Percentiles rank a stretch among this genome's conserved stretches.
These are phyloP conservation scores for Sporothrix luriei DNA, from an alignment of 2,329 filamentous ascomycete genomes.

Conservation along the genomic window DNA sequence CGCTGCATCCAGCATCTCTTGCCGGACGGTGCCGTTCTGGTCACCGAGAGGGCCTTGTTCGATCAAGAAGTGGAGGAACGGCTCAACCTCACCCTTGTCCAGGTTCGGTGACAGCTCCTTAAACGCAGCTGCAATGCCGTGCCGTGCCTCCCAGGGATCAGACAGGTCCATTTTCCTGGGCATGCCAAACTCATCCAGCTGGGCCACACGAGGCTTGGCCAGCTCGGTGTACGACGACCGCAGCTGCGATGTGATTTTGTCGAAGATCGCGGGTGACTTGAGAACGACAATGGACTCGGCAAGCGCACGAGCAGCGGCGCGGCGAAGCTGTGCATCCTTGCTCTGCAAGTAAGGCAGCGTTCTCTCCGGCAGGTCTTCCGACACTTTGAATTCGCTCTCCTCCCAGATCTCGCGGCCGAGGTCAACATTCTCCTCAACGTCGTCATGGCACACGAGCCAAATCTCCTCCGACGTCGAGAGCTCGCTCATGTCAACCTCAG, in stretches of 20 bases:
- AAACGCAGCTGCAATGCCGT: constrained; percentile 86
- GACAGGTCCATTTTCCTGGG: constrained; percentile 82
- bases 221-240: constrained; percentile 73
- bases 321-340: constrained; percentile 77
- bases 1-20: constrained; percentile 90
- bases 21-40: constrained; percentile 71
- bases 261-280: constrained; percentile 54
- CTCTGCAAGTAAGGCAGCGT: constrained; percentile 80
- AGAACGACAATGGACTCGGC: constrained; percentile 70
- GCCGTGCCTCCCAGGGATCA: constrained; percentile 88
- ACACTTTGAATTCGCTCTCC: constrained; percentile 78
- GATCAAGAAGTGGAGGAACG: constrained; percentile 83
- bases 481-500: constrained; percentile 89
- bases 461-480: constrained; percentile 84
- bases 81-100: constrained; percentile 67
- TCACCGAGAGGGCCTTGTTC: constrained; percentile 86
- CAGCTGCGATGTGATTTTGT: constrained; percentile 62
- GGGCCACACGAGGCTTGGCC: constrained; percentile 78
- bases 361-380: constrained; percentile 63
- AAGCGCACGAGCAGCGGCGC: constrained; percentile 79
- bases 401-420: constrained; percentile 91
- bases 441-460: constrained; percentile 91
- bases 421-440: constrained; percentile 81
- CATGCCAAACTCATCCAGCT: constrained; percentile 93
- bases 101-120: constrained; percentile 76